A percentile compares a stretch with the other conserved stretches of the same genome.
phyloP scores from a whole-genome alignment of 2,329 filamentous ascomycete genomes.

The Monosporascus sp. region DNA sequence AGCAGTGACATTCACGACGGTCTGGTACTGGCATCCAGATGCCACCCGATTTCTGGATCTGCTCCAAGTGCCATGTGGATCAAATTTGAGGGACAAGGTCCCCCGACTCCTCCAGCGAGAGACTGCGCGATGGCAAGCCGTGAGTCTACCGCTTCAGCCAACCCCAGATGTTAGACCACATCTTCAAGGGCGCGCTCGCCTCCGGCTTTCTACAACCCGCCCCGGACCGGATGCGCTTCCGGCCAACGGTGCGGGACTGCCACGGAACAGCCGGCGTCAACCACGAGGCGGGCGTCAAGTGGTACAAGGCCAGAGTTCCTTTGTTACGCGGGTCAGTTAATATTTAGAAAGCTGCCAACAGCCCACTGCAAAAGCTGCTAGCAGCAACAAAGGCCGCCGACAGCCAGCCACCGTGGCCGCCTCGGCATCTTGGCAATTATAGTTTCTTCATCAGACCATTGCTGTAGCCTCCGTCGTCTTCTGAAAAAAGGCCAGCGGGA shows the following conservation, averaged over 20 bases:
- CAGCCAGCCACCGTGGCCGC: too few species aligned
- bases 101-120: slow-evolving; percentile 15
- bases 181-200: slow-evolving; percentile 28
- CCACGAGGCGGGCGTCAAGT: slow-evolving; percentile 9
- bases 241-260: slow-evolving; percentile 14
- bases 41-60: slow-evolving; percentile 32
- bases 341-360: too few species aligned
- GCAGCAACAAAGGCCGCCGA: too few species aligned
- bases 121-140: slow-evolving; percentile 16
- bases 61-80: slow-evolving; percentile 36
- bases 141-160: slow-evolving; percentile 26
- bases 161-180: slow-evolving; percentile 26
- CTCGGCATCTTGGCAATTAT: too few species aligned
- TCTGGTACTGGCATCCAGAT: slow-evolving; percentile 32
- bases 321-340: too few species aligned
- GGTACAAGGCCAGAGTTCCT: slow-evolving; percentile 9
- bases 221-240: slow-evolving; percentile 23
- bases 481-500: too few species aligned
- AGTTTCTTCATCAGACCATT: too few species aligned
- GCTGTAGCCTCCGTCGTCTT: too few species aligned
- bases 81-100: slow-evolving; percentile 28
- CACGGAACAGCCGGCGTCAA: slow-evolving; percentile 12
- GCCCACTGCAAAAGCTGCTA: too few species aligned
- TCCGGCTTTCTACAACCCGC: slow-evolving; percentile 20
- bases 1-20: slow-evolving; percentile 22